Percentiles rank a stretch among this genome's conserved stretches.
Conservation (phyloP, 768 basidiomycete species). For the Suillus tomentosus region DNA sequence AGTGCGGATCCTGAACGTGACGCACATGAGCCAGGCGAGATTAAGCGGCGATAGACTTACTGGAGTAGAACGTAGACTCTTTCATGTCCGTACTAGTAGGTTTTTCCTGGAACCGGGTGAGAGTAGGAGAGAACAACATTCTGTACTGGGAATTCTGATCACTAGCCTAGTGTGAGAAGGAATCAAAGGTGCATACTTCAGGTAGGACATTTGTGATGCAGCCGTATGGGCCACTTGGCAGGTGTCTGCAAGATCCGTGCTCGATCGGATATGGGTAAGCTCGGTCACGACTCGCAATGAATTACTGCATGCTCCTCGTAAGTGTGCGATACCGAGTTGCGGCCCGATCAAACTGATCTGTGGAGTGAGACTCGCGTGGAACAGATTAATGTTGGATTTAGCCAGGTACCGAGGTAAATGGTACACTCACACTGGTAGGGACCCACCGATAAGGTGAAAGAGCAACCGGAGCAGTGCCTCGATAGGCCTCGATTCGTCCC, state of each 20-base stretch:
- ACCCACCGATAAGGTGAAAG: conserved; percentile 1
- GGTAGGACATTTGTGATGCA: not conserved
- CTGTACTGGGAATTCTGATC: not conserved
- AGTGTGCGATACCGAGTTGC: not conserved
- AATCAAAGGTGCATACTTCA: conserved; percentile 4
- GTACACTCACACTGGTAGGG: not conserved
- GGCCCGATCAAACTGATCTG: conserved; percentile 4
- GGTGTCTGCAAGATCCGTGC: conserved; percentile 2
- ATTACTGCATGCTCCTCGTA: not conserved
- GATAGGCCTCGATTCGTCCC: not conserved
- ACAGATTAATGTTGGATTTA: not conserved
- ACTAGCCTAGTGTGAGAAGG: not conserved
- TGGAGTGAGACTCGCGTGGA: conserved; percentile 6
- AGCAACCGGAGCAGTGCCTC: not conserved
- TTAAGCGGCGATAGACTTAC: conserved; percentile 3
- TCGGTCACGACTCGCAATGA: not conserved
- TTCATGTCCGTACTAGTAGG: conserved; percentile 5
- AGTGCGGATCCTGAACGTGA: not conserved
- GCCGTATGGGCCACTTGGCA: not conserved
- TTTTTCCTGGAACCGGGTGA: not conserved
- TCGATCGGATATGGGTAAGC: not conserved
- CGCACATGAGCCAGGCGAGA: not conserved
- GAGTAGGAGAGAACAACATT: not conserved
- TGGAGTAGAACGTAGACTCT: not conserved
- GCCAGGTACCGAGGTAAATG: not conserved